Base-by-base conservation (phyloP, 1,139 yeast genomes). In the Geotrichum europaeum region DNA sequence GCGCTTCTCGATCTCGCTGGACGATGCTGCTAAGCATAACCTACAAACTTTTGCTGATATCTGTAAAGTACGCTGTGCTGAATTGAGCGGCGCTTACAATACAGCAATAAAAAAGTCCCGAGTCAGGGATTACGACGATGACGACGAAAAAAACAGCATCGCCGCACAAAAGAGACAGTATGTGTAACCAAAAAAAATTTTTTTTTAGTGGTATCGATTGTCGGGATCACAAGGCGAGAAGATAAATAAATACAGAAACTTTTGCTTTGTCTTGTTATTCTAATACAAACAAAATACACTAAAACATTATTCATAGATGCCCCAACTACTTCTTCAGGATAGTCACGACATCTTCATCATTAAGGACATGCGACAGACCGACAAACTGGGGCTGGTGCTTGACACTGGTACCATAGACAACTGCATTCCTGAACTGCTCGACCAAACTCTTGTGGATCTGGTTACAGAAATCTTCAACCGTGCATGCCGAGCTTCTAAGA, bases 321-420 rank as follows among this genome's bases (percentile, higher is more conserved):
- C 47, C 47, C 47, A 18, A 45, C 62, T 71, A 81, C 70, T 88
- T 90, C 79, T 91, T 92, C 77, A 92, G 81, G 69, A 94, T 90
- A 36, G 99, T 92, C 60, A 94, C 96, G 43, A 95, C 99, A 76
- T 94, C 99, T 76, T 94, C 99, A 75, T 94, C 99, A 75, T 86
- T 87, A 67, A 94, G 79, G 10, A 73, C 79, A 76, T 95, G 99
- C 57, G 81, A 75, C 67, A 94, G 80, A 52, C 99, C 99, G 54
- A 92, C 98, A 67, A 85, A 84, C 76, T 94, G 99, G n/a, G 98
- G 98, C 75, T 92, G 97, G 75, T 94, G 99, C 78, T 94, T 94
- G 59, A 92, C 98, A 70, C 96, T 87, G 22, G 89, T 82, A 51
- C 98, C 98, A 71, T 80, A 92, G 1, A 94, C 98, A 66, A 90